A percentile compares a stretch with the other conserved stretches of the same genome.
phyloP scores from a whole-genome alignment of 768 basidiomycete species.

The Hericium coralloides region DNA sequence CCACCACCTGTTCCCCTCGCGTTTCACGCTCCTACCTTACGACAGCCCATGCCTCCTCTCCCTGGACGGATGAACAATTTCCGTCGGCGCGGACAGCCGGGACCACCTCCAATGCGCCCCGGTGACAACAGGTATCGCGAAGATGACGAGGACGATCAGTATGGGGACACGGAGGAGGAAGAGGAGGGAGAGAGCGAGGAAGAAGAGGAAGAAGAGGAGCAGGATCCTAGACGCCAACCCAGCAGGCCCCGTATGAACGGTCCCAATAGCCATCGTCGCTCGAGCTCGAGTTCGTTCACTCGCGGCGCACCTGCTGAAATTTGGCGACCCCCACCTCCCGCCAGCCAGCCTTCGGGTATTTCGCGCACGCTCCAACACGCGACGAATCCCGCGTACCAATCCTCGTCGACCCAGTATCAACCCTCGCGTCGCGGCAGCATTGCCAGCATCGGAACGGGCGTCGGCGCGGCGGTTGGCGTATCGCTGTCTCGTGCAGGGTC shows the following conservation, averaged over 20 bases:
- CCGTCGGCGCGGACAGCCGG: not conserved
- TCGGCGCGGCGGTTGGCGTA: not conserved
- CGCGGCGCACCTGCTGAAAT: not conserved
- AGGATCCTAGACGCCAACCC: conserved; percentile 1
- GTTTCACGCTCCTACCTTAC: too few species aligned
- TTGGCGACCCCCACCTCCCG: not conserved
- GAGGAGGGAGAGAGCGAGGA: not conserved
- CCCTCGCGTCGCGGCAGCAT: not conserved
- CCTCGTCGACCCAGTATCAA: not conserved
- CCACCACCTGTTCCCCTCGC: not conserved
- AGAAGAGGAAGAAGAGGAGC: not conserved
- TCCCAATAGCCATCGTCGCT: not conserved
- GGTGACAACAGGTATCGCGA: not conserved
- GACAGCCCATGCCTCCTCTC: not conserved
- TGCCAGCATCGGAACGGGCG: not conserved
- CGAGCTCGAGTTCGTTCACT: conserved; percentile 1
- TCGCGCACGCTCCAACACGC: conserved; percentile 1
- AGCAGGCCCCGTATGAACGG: not conserved
- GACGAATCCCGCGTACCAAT: not conserved
- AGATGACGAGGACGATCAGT: not conserved
- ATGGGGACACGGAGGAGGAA: conserved; percentile 1
- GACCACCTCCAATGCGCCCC: not conserved
- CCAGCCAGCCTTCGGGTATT: not conserved
- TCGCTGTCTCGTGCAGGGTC: not conserved
- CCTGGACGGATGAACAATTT: not conserved